phyloP scores from a whole-genome alignment of 768 basidiomycete species.

The Boletus reticulatus region DNA sequence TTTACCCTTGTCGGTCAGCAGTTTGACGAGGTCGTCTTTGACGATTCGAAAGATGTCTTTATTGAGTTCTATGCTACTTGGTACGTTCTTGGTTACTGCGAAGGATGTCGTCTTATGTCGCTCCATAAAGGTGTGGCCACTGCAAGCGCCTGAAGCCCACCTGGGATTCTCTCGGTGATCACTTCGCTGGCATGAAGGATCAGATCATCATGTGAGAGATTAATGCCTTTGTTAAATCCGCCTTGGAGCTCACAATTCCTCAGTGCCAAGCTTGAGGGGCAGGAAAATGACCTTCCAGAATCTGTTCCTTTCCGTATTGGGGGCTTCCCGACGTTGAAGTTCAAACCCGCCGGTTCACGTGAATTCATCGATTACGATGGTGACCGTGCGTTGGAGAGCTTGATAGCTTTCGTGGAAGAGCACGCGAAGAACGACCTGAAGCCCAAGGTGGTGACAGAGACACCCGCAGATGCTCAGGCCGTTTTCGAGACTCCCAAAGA shows the following conservation, averaged over 20 bases:
- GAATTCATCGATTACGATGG: slow-evolving; percentile 95
- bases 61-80: slow-evolving; percentile 97
- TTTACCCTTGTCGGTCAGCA: slow-evolving; percentile 82
- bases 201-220: slow-evolving; percentile 69
- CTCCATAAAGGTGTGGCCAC: slow-evolving; percentile 73
- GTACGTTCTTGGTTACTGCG: slow-evolving; percentile 43
- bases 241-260: slow-evolving; percentile 8
- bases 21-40: slow-evolving; percentile 83
- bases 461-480: slow-evolving; percentile 20
- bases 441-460: slow-evolving; percentile 27
- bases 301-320: slow-evolving; percentile 82
- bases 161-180: slow-evolving; percentile 90
- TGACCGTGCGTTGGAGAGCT: slow-evolving; percentile 82
- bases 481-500: slow-evolving; percentile 26
- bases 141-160: slow-evolving; percentile 96
- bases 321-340: slow-evolving; percentile 95
- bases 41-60: slow-evolving; percentile 92
- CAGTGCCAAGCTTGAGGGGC: slow-evolving; percentile 95
- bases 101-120: neutral
- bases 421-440: slow-evolving; percentile 73
- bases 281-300: slow-evolving; percentile 92
- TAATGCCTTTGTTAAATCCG: neutral
- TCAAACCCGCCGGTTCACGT: slow-evolving; percentile 84
- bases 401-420: slow-evolving; percentile 81
- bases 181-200: slow-evolving; percentile 73